Base-by-base conservation (phyloP, 345 rosid species). In the Mercurialis annua region DNA sequence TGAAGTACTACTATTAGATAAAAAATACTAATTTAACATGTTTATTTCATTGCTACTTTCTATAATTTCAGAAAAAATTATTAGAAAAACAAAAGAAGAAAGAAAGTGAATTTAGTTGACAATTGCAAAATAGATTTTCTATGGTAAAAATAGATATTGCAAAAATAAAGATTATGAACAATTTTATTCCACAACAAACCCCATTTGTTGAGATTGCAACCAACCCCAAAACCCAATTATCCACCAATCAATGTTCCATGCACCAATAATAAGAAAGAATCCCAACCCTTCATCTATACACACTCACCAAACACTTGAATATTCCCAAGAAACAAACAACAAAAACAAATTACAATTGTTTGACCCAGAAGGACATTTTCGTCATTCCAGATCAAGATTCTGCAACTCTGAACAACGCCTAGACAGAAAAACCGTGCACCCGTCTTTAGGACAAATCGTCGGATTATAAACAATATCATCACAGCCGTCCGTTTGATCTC, bases 401-500 rank as follows among this genome's bases (percentile, higher is more conserved):
- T 87, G 86, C 53, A 80, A 82, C 0, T 66, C 59, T 12, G 73
- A 46, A 71, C 87, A 76, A 23, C 97, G 90, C 59, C 54, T 62
- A 10, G 84, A 77, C 40, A 92, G 67, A 66, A 63, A 82, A 10
- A 87, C 92, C 20, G 57, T 73, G 62, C 98, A 92, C 5, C 88
- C 97, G 51, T 92, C 98, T 67, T 84, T 86, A 0, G 98, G 98
- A 42, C 84, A 72, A 6, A 92, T 92, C 5, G 98, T 92, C 0
- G 98, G 98, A 27, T 79, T 78, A 40, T 87, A 92, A 18, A 71
- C 72, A 42, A 92, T 83, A 17, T 88, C 92, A 71, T 92, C 93
- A 43, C 97, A 88, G 49, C 87, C 92, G 72, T 83, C 85, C 1
- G 82, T 81, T 64, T 64, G 62, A 29, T 65, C 53, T 47, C 98